Base-by-base conservation (phyloP, 2,329 filamentous ascomycete species). In the Metarhizium humberi region DNA sequence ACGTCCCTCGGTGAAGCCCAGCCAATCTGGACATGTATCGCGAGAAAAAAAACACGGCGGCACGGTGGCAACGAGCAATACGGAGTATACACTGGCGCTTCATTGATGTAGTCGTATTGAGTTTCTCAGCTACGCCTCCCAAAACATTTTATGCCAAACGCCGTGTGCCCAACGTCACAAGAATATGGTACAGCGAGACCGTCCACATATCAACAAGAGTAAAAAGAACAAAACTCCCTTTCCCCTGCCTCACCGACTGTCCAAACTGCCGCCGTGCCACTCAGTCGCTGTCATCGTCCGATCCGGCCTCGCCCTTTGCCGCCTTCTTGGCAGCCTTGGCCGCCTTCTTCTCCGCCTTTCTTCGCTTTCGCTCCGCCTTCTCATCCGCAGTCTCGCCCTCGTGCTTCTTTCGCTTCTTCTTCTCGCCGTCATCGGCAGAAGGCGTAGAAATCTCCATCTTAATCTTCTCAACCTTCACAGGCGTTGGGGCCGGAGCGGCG, bases 331-430 rank as follows among this genome's bases (percentile, higher is more conserved):
- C 75, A 47, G 75, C 74, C 71, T 80, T 80, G 62, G 76, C 75
- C 2, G 78, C 78, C 70, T 81, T 82, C 74, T 81, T 82, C 69
- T 81, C 78, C 2, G 79, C 79, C 74, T 81, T 82, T 67, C 77
- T 73, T 63, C 77, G 75, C 74, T 82, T 82, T 60, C 79, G 76
- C 72, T 81, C 79, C 5, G 79, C 79, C 73, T 81, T 82, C 71
- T 85, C 84, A 67, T 89, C 85, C 30, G 84, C 73, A 16, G 84
- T 86, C 75, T 90, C 86, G 65, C 87, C 86, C 40, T 90, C 86
- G 69, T 89, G 86, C 79, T 91, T 94, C 80, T 90, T 90, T 75
- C 86, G 85, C 73, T 84, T 80, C 71, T 81, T 87, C 73, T 64
- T 75, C 52, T 84, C 81, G 63, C 81, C 79, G 52, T 82, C 79